Evolutionary conservation across 2,329 filamentous ascomycete species (phyloP).

Genomic region (Alternaria metachromatica): DNA sequence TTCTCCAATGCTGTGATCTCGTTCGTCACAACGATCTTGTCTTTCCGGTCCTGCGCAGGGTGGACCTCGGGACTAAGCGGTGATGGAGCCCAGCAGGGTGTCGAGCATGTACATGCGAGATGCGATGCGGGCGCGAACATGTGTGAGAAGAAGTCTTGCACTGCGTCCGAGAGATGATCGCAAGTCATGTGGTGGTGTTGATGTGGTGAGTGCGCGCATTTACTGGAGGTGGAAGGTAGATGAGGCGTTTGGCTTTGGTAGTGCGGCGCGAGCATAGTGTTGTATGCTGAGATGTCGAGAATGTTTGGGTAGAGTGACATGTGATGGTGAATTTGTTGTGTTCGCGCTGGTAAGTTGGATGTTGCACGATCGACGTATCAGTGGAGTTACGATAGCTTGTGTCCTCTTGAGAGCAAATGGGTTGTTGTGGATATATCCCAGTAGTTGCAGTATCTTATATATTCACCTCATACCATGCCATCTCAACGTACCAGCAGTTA

Average conservation of each 20-base stretch:
- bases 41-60: background rate
- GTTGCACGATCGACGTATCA: too few relatives aligned
- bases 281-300: background rate
- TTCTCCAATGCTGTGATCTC: too few relatives aligned
- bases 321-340: background rate
- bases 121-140: constrained; percentile 23
- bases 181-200: constrained; percentile 10
- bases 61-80: background rate
- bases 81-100: background rate
- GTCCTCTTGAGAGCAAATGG: too few relatives aligned
- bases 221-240: background rate
- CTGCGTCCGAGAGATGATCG: constrained; percentile 15
- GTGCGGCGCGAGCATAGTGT: background rate
- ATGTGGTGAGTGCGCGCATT: background rate
- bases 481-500: too few relatives aligned
- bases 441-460: too few relatives aligned
- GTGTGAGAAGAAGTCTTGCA: constrained; percentile 20
- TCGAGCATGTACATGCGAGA: constrained; percentile 18
- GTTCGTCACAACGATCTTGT: constrained; percentile 14
- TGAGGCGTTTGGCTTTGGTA: background rate
- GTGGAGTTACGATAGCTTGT: background rate
- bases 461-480: too few relatives aligned
- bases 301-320: constrained; percentile 14
- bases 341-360: too few relatives aligned
- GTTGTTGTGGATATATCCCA: too few relatives aligned